Evolutionary conservation across 345 rosid species (phyloP), one percentile per base, ranked within the genome.

Genomic region (Rhodamnia argentea): DNA sequence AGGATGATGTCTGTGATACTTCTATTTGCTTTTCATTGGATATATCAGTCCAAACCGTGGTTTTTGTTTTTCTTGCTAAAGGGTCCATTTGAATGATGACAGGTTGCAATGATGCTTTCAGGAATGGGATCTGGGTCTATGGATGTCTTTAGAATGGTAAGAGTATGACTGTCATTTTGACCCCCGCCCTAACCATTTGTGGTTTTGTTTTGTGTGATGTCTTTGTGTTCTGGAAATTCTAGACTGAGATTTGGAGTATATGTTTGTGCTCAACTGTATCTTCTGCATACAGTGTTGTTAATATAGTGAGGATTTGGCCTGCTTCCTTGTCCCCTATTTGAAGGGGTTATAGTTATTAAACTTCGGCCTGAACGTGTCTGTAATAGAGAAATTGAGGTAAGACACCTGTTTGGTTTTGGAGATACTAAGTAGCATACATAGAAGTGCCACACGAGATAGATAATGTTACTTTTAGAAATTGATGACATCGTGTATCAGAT

Each of bases 21-120:
- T 40, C 26, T 47, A 29, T 85, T 60, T 47, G 13, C 82, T 84
- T 42, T 52, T 58, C 53, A 42, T 44, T 27, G 24, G 13, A 15
- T 54, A 26, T 26, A 26, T 54, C 3, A 20, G 40, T 78, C 50
- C 51, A 23, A 37, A 55, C 11, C 14, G 51, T 16, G 81, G n/a
- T 47, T 82, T 82, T 40, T 24, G 42, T 82, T 32, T 42, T 54
- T 29, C 44, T 32, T n/a, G 29, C 59, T 55, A 20, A 84, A 57
- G 26, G 74, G 52, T 87, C 84, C 56, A 85, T 29, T 76, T 57
- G 81, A 89, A 89, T 88, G 84, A 91, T 88, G 87, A 84, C 93
- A 95, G 99, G 99, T 95, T 59, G 99, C 94, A 84, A 84, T 97
- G 84, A 95, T 97, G 99, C 99, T 97, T 87, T 92, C 99, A 51